Evolutionary conservation across 176 grass and related monocot species (phyloP), one percentile per base, ranked within the genome.

Genomic region (Olyra latifolia): DNA sequence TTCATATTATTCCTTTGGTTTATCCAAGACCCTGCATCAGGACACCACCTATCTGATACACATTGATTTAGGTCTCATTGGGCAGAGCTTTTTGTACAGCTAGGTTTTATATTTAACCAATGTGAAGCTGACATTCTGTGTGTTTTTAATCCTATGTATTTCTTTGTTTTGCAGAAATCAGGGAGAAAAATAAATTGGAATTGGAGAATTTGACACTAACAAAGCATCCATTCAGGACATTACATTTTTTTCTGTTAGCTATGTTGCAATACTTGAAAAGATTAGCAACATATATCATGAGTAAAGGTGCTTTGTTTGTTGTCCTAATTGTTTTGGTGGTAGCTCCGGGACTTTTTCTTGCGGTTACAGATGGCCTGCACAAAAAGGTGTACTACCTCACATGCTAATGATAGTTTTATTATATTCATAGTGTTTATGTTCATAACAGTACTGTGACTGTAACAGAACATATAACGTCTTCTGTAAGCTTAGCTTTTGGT

Each of bases 181-280:
- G 82, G 39, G 88, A 72, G 63, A 99, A 89, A 69, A 90, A 99
- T 71, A 89, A 75, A 90, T 65, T 78, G 69, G 93, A 95, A 50
- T 58, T 94, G 70, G 74, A 82, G 72, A 91, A 91, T 66, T 84
- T 99, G 75, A 99, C 84, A 19, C 69, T 99, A 58, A 72, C 87
- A 67, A 95, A 88, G 49, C 96, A 99, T 46, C 96, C 96, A 82
- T 74, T 93, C 79, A 90, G 83, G 87, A 99, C 88, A 63, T 74
- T 88, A 14, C 66, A 27, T 27, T 82, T 88, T 74, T 99, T 99
- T 81, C n/a, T 87, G 49, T 85, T 93, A 76, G 92, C 90, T 59
- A 87, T 89, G 61, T 75, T 93, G 82, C 81, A 86, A 62, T 87
- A 91, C 81, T 68, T 95, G 70, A 91, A 85, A 82, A 89, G 82